Conservation (phyloP, 495 filamentous ascomycete species). For the Aspergillus carlsbadensis region DNA sequence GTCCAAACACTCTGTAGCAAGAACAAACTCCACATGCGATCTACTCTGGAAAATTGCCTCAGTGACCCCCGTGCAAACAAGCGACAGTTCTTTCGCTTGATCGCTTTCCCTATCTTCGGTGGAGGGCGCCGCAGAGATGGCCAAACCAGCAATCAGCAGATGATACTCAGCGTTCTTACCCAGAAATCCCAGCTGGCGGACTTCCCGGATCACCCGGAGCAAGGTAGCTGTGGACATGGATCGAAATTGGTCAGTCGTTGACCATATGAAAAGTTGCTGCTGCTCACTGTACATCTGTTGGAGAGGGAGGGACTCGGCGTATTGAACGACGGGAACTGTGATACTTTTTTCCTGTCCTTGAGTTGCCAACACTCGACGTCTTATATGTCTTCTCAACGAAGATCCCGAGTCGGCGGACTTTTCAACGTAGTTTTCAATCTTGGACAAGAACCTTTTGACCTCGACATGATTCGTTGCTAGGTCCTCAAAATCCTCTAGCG, state of each 20-base stretch:
- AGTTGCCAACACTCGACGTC: conserved; percentile 39
- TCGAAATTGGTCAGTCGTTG: conserved; percentile 38
- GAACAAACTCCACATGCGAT: conserved; percentile 52
- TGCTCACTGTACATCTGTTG: conserved; percentile 42
- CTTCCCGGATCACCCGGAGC: conserved; percentile 31
- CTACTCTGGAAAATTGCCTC: conserved; percentile 34
- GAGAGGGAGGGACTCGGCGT: conserved; percentile 37
- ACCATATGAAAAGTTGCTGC: conserved; percentile 41
- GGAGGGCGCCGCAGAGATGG: conserved; percentile 30
- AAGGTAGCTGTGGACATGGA: conserved; percentile 31
- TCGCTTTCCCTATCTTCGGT: conserved; percentile 42
- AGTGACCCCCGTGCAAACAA: conserved; percentile 32
- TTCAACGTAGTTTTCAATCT: conserved; percentile 41
- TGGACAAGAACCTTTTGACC: conserved; percentile 39
- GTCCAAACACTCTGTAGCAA: conserved; percentile 53
- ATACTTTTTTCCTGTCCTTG: conserved; percentile 31
- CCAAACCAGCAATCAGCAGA: conserved; percentile 40
- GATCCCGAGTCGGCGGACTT: conserved; percentile 38
- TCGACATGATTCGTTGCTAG: conserved; percentile 35
- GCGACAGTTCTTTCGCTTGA: conserved; percentile 36
- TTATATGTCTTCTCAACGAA: conserved; percentile 33
- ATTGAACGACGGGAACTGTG: conserved; percentile 33
- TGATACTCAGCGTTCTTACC: conserved; percentile 32
- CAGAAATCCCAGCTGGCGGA: conserved; percentile 34
- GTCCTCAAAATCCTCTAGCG: conserved; percentile 47